Conservation (phyloP, 441 rosid species). For the Mallotus japonicus region DNA sequence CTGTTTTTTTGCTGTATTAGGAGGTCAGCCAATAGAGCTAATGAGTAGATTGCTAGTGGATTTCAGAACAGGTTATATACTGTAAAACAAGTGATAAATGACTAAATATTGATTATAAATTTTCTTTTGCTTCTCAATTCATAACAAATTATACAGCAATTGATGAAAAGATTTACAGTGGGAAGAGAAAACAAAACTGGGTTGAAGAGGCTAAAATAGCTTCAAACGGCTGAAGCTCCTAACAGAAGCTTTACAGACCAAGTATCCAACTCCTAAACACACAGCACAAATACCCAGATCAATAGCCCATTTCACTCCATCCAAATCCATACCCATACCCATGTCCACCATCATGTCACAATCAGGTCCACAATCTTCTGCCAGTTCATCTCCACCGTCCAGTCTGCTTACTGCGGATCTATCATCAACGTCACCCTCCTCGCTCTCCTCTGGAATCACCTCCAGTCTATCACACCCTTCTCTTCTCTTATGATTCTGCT, state of each 20-base stretch:
- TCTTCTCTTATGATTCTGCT: constrained; percentile 22
- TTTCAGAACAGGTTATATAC: too few relatives aligned
- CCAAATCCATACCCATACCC: constrained; percentile 47
- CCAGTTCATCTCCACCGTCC: constrained; percentile 25
- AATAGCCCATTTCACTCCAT: constrained; percentile 68
- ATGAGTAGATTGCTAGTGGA: too few relatives aligned
- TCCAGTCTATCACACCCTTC: constrained; percentile 41
- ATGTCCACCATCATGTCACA: constrained; percentile 26
- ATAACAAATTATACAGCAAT: too few relatives aligned
- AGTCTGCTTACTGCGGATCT: background rate
- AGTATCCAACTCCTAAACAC: constrained; percentile 73
- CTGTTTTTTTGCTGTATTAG: too few relatives aligned
- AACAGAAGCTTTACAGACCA: constrained; percentile 64
- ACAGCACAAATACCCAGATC: constrained; percentile 80
- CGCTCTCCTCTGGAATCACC: constrained; percentile 74
- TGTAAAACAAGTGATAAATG: too few relatives aligned
- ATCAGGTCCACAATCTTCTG: constrained; percentile 27
- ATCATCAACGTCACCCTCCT: constrained; percentile 27
- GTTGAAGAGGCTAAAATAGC: constrained; percentile 15
- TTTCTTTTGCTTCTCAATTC: too few relatives aligned
- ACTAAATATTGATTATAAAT: too few relatives aligned
- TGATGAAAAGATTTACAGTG: too few relatives aligned
- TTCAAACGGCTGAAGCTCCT: constrained; percentile 43
- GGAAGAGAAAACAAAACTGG: too few relatives aligned
- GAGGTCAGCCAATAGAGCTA: too few relatives aligned